Percentiles rank a stretch among this genome's conserved stretches.
These are phyloP conservation scores for Onygenales sp. DNA, from an alignment of 2,329 filamentous ascomycete genomes.

Conservation along the genomic window DNA sequence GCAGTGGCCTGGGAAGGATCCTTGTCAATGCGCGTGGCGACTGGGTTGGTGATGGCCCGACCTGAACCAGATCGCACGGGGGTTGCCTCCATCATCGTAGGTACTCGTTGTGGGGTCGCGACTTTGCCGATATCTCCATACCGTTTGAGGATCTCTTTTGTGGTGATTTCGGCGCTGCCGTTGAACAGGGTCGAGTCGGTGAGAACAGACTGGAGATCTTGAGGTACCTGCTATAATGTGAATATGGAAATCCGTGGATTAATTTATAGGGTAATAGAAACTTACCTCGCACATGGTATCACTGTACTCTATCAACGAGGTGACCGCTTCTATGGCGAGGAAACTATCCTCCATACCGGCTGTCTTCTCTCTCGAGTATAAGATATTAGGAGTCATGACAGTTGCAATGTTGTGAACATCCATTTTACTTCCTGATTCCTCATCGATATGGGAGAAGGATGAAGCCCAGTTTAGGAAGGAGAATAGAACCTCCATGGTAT, in stretches of 20 bases:
- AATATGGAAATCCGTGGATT: background rate
- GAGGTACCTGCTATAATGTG: conserved; percentile 60
- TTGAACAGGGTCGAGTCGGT: conserved; percentile 76
- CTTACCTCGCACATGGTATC: conserved; percentile 91
- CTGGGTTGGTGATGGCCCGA: conserved; percentile 31
- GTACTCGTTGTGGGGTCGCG: conserved; percentile 48
- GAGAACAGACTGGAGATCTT: conserved; percentile 78
- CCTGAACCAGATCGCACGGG: conserved; percentile 32
- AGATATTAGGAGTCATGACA: conserved; percentile 91
- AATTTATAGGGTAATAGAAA: background rate
- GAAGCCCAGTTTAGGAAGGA: conserved; percentile 96
- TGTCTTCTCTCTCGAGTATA: conserved; percentile 49
- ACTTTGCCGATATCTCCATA: conserved; percentile 73
- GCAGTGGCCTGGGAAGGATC: conserved; percentile 62
- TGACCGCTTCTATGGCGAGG: conserved; percentile 84
- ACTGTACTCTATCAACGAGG: conserved; percentile 82
- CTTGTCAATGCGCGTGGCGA: conserved; percentile 66
- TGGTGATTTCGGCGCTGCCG: conserved; percentile 76
- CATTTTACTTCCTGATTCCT: conserved; percentile 97
- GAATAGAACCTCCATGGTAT: conserved; percentile 91
- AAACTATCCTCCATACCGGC: conserved; percentile 79
- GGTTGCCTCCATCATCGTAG: conserved; percentile 46
- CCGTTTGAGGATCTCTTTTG: conserved; percentile 91
- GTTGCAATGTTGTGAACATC: conserved; percentile 95
- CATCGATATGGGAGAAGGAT: conserved; percentile 93